Base-by-base conservation (phyloP, 345 rosid genomes). In the Gossypium longicalyx region DNA sequence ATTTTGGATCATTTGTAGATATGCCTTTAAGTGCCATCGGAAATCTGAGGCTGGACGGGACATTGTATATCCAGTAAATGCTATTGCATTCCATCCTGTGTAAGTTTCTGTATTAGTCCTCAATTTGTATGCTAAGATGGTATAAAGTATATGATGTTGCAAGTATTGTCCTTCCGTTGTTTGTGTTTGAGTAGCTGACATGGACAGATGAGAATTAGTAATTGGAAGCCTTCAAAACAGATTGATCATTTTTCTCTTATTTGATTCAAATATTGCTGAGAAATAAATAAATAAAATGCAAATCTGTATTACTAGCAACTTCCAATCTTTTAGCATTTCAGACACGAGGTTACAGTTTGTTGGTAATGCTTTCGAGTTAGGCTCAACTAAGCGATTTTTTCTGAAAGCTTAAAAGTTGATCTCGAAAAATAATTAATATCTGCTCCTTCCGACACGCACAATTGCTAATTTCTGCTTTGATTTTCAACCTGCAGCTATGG, bases 11-110 rank as follows among this genome's bases (percentile, higher is more conserved):
- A 49, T 69, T 17, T 77, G 81, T 88, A 96, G 99, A 74, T 93
- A 96, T 85, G 99, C 99, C 57, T 96, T 96, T 77, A 96, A 96
- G 85, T 93, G 99, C 74, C 99, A 96, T 80, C 86, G 99, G 62
- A 93, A 96, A 85, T 87, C 98, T 38, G 98, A 93, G 87, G 98
- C 97, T 58, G 99, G 98, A 81, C 85, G 89, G 75, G 99, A 93
- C 85, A 88, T 96, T 67, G 97, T 93, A 62, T 89, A 91, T 87
- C 97, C 98, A 51, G 98, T 93, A 56, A 96, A 93, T 82, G 93
- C 98, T 73, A 90, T 96, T 65, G 99, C 97, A 25, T 93, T 91
- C 85, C 99, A 93, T 72, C 99, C 99, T 61, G 89, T 96, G 99
- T 95, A 83, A 91, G 99, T 84, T 69, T 75, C 74, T 71, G 49